Evolutionary conservation across 306 rosid genomes (phyloP).

Genomic region (Castanea crenata): DNA sequence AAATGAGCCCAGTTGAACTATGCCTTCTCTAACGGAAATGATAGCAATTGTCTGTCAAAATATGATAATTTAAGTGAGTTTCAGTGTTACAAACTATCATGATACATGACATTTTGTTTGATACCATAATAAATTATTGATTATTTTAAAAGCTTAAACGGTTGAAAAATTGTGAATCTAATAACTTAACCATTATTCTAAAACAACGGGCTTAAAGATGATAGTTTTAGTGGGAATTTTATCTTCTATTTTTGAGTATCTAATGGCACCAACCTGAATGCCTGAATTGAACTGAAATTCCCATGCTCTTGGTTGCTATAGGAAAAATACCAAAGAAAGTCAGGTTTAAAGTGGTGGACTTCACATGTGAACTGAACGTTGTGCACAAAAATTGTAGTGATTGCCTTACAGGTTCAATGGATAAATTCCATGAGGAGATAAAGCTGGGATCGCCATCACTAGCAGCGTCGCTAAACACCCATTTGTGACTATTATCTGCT

Average conservation of each 20-base stretch:
- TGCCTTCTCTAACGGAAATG: conserved; percentile 84
- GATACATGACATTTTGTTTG: no score
- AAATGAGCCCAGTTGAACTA: conserved; percentile 83
- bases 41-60: conserved; percentile 63
- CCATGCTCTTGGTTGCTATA: conserved; percentile 90
- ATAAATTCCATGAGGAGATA: conserved; percentile 69
- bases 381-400: not conserved
- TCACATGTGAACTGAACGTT: not conserved
- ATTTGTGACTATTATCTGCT: conserved; percentile 79
- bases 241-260: conserved; percentile 3
- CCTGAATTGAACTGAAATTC: conserved; percentile 81
- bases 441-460: conserved; percentile 59
- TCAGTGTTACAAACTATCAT: no score
- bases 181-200: no score
- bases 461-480: conserved; percentile 67
- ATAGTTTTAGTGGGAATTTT: not conserved
- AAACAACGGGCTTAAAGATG: not conserved
- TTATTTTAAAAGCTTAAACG: no score
- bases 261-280: conserved; percentile 61
- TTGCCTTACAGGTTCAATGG: conserved; percentile 61
- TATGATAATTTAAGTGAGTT: not conserved
- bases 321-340: not conserved
- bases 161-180: no score
- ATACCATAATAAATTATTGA: no score
- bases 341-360: not conserved